Conservation (phyloP, 1,284 basidiomycete genomes). For the Sanghuangporus weigelae region DNA sequence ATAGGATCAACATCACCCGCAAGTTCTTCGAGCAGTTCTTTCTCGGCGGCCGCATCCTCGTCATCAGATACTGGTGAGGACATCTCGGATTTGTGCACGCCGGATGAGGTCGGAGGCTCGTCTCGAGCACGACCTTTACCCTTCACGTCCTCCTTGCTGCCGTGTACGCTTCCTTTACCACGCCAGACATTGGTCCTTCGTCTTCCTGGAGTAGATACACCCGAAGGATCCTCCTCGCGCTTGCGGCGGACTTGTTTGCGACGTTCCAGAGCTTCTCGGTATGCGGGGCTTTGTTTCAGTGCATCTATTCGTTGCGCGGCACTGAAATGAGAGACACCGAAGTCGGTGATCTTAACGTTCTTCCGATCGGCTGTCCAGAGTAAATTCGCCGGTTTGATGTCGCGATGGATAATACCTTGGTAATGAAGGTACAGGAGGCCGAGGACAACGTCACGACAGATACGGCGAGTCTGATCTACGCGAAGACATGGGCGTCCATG, state of each 20-base stretch:
- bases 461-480: constrained; percentile 78
- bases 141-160: constrained; percentile 4
- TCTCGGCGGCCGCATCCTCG: constrained; percentile 7
- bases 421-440: constrained; percentile 94
- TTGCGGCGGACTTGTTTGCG: constrained; percentile 5
- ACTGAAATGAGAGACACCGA: constrained; percentile 95
- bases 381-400: constrained; percentile 98
- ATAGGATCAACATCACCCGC: constrained; percentile 11
- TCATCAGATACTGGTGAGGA: not conserved
- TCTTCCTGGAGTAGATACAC: constrained; percentile 55
- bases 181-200: constrained; percentile 87
- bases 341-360: constrained; percentile 95
- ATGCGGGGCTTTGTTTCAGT: constrained; percentile 29
- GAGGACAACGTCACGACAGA: constrained; percentile 88
- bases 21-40: constrained; percentile 10
- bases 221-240: not conserved
- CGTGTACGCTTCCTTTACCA: constrained; percentile 34
- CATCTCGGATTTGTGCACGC: not conserved
- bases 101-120: not conserved
- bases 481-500: constrained; percentile 68
- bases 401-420: constrained; percentile 98
- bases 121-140: constrained; percentile 10
- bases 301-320: constrained; percentile 71
- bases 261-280: constrained; percentile 1
- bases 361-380: constrained; percentile 81